Conservation (phyloP, 164 flowering plant genomes). For the Buxus sempervirens region DNA sequence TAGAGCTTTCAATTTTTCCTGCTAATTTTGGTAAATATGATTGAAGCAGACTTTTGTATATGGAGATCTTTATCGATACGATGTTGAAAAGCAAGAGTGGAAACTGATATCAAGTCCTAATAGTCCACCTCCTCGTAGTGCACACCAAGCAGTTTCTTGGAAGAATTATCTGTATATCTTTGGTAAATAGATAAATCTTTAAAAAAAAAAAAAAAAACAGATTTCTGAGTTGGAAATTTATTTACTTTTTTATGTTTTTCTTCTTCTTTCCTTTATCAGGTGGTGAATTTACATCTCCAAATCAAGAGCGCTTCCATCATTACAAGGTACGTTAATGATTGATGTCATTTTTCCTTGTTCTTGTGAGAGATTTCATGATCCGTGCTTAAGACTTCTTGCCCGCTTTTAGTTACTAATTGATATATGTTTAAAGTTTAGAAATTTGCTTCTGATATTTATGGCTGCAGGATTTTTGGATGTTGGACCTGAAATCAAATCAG, state of each 20-base stretch:
- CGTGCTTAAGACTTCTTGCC: no score
- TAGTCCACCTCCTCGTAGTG: slow-evolving; percentile 99
- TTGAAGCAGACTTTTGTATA: slow-evolving; percentile 84
- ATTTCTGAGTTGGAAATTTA: background rate
- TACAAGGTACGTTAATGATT: slow-evolving; percentile 64
- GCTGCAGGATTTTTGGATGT: slow-evolving; percentile 87
- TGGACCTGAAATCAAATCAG: slow-evolving; percentile 91
- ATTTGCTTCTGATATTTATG: slow-evolving; percentile 2
- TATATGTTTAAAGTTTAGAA: slow-evolving; percentile 2
- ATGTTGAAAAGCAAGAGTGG: slow-evolving; percentile 90
- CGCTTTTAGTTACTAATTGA: background rate
- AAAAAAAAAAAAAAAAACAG: no score
- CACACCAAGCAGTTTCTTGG: slow-evolving; percentile 97
- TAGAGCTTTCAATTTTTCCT: background rate
- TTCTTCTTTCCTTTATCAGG: slow-evolving; percentile 40
- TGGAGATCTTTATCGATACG: slow-evolving; percentile 86
- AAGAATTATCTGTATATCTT: slow-evolving; percentile 84
- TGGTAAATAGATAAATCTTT: slow-evolving; percentile 40
- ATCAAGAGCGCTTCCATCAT: slow-evolving; percentile 98
- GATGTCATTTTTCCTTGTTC: background rate
- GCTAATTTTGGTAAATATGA: background rate
- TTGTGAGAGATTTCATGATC: background rate
- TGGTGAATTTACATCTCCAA: slow-evolving; percentile 98
- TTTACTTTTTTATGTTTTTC: background rate
- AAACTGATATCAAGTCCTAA: slow-evolving; percentile 92